Base-by-base conservation (phyloP, 192 early-diverging fungal species). In the Coemansia sp. region DNA sequence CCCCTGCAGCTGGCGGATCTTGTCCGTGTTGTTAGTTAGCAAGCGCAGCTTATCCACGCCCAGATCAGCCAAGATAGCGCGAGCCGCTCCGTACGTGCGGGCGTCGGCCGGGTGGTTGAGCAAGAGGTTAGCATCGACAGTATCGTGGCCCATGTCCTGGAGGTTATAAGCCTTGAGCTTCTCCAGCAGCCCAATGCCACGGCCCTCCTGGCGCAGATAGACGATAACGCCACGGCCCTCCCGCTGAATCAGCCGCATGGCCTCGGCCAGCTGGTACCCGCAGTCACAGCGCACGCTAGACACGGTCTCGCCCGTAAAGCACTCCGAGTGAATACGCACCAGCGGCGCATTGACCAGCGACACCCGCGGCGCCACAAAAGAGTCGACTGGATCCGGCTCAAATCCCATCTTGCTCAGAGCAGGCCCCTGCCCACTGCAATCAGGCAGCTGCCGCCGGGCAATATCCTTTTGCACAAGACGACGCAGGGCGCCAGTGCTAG, bases 81-180 rank as follows among this genome's bases (percentile, higher is more conserved):
- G 86, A 2, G 97, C 97, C 16, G 96, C 86, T 9, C 91, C 90
- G 72, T 99, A 99, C 0, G 88, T 91, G n/a, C 97, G 91, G n/a
- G 91, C 92, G 71, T 99, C 97, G 6, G 94, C 87, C 9, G 94
- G 94, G 68, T 96, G 94, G 73, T 94, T 90, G 30, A 99, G 81
- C 50, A 95, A 71, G 21, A 97, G 57, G 68, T 99, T 99, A 50
- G 97, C 97, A 46, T 88, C 88, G 28, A 96, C 89, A 0, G 97
- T 99, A 73, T 99, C 96, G 69, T 95, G 91, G 33, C 97, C 97
- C 65, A 93, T 82, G 78, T 99, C 97, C 68, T 97, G 95, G 37
- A 99, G 81, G 73, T 99, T 99, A 77, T 99, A 99, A 10, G 97
- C 97, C 74, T 94, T 90, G 64, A 99, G 83, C 77, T 99, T 99